These are phyloP conservation scores for Geosmithia putterillii DNA, from an alignment of 2,329 filamentous ascomycete genomes.

Conservation along the genomic window DNA sequence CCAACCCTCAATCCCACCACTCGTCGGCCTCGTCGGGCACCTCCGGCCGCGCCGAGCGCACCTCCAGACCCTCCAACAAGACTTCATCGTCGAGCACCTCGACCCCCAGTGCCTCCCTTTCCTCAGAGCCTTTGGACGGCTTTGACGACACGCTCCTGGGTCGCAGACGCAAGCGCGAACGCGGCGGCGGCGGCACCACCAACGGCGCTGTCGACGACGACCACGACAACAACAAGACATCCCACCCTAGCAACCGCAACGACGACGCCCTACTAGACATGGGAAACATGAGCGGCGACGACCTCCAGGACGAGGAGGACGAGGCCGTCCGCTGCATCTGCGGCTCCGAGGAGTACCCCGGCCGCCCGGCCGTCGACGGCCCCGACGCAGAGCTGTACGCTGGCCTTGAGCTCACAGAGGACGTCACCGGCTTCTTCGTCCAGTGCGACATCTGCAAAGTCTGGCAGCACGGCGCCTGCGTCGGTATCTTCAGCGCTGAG, in stretches of 20 bases:
- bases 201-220: constrained; percentile 24
- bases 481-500: constrained; percentile 90
- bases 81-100: constrained; percentile 67
- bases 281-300: constrained; percentile 48
- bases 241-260: too few relatives aligned
- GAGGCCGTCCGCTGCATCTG: constrained; percentile 94
- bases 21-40: constrained; percentile 72
- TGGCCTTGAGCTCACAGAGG: constrained; percentile 58
- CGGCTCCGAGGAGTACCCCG: constrained; percentile 88
- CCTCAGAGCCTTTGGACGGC: constrained; percentile 57
- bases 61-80: constrained; percentile 60
- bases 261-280: constrained; percentile 34
- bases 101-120: constrained; percentile 59
- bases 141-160: constrained; percentile 59
- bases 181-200: too few relatives aligned
- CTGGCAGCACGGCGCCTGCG: constrained; percentile 97
- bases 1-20: constrained; percentile 63
- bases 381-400: constrained; percentile 44
- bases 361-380: constrained; percentile 55
- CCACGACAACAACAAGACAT: constrained; percentile 40
- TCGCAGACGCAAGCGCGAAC: constrained; percentile 65
- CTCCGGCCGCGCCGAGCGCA: constrained; percentile 64
- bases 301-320: constrained; percentile 68
- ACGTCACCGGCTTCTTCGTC: constrained; percentile 89
- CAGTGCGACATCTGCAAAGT: constrained; percentile 97